Evolutionary conservation across 2,329 filamentous ascomycete genomes (phyloP), one percentile per base, ranked within the genome.

Genomic region (Colletotrichum sublineola): DNA sequence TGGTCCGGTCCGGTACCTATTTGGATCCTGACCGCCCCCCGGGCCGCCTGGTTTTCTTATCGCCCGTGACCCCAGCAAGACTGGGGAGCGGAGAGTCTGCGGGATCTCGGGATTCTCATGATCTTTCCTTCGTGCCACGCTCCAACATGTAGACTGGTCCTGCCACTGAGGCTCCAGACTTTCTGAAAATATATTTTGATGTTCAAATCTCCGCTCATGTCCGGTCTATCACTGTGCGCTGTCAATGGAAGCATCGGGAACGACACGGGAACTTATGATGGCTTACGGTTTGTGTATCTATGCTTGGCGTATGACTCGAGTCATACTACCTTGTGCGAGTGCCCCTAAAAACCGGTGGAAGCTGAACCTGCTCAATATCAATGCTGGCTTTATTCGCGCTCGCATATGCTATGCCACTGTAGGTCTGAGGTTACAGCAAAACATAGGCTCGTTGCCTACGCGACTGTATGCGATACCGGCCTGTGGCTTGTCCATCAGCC

Each of bases 21-120:
- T 48, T 20, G 24, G 15, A 42, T 48, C 50, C 55, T 20, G 12
- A 46, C 5, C 31, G 24, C 15, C 36, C 31, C 11, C 8, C 33
- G 46, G 20, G 31, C 29, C 24, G 42, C 61, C 18, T 42, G 46
- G 36, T 29, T n/a, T 46, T 12, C 66, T 72, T 69, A 69, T 69
- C 60, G 55, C 60, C 60, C 40, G 46, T n/a, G 36, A 33, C 55
- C 40, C 67, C 67, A 42, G 20, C 18, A 12, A 64, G 31, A 48
- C 14, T 18, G 44, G 31, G 38, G 52, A 24, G 46, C 12, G 53
- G n/a, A 29, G 52, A 48, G 42, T 52, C 48, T 57, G 58, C 68
- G 58, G 57, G 52, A 68, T 63, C 52, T 71, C 64, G 57, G 52
- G 20, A 55, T 68, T 48, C 14, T n/a, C 38, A 65, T 18, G 6